Conservation (phyloP, 129 eudicot species). For the Kitagawia praeruptora region DNA sequence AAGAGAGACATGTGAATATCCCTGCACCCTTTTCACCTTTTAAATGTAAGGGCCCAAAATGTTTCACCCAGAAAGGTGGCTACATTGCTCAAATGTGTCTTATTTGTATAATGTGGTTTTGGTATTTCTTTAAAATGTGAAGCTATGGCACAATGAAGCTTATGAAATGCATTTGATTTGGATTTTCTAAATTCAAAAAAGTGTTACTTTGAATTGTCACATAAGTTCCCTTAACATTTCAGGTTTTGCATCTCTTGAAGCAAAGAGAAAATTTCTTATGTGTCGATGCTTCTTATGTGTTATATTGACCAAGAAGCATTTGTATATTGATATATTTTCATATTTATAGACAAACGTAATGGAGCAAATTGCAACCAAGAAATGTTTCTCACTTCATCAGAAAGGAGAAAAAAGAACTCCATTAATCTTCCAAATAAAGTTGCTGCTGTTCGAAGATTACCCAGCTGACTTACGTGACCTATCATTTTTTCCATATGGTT, state of each 20-base stretch:
- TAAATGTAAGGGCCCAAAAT: constrained; percentile 2
- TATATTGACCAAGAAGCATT: too few species aligned
- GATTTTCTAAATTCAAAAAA: not conserved
- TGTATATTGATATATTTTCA: too few species aligned
- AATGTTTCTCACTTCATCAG: too few species aligned
- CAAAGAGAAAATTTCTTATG: constrained; percentile 80
- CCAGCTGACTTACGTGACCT: too few species aligned
- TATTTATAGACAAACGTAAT: too few species aligned
- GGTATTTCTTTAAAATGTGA: not conserved
- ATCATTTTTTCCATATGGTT: too few species aligned
- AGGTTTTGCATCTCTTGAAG: constrained; percentile 95
- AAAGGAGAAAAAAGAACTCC: too few species aligned
- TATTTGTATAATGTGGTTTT: not conserved
- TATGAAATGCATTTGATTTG: not conserved
- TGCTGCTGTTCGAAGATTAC: too few species aligned
- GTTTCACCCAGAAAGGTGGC: not conserved
- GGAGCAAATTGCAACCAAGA: too few species aligned
- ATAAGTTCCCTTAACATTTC: constrained; percentile 35
- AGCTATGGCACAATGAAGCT: not conserved
- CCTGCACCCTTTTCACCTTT: constrained; percentile 31
- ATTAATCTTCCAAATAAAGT: too few species aligned
- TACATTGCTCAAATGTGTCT: too few species aligned
- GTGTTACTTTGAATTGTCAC: not conserved
- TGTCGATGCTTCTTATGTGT: too few species aligned
- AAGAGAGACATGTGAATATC: constrained; percentile 3